Conservation (phyloP, 441 rosid species). For the Codiaeum variegatum region DNA sequence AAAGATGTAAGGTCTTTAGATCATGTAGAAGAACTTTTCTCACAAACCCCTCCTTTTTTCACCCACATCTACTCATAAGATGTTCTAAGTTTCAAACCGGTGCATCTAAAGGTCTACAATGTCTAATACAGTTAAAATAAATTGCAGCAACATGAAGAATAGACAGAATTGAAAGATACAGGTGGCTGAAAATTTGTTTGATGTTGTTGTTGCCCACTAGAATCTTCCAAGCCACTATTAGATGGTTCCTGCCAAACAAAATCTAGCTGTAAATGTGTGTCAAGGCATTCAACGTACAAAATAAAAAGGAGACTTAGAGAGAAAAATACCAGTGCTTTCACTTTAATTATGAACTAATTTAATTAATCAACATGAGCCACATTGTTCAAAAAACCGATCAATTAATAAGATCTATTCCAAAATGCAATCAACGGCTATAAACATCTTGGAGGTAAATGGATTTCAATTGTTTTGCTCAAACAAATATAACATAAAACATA, state of each 20-base stretch:
- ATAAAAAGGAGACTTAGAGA: neutral
- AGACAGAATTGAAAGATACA: slow-evolving; percentile 2
- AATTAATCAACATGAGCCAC: neutral
- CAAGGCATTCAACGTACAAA: neutral
- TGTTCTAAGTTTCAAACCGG: too few relatives aligned
- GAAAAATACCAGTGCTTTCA: neutral
- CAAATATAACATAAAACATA: neutral
- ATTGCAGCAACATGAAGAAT: neutral
- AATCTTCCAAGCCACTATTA: neutral
- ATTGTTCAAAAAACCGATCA: neutral
- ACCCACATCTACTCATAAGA: too few relatives aligned
- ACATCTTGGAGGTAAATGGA: neutral
- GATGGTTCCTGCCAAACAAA: neutral
- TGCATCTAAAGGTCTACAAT: too few relatives aligned
- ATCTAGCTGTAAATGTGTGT: neutral
- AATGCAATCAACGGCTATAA: neutral
- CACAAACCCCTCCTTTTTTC: too few relatives aligned
- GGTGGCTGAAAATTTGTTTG: slow-evolving; percentile 1
- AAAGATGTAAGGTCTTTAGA: too few relatives aligned
- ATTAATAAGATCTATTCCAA: neutral
- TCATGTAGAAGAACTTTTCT: too few relatives aligned
- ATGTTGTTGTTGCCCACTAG: neutral
- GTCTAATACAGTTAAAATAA: neutral
- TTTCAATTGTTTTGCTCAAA: neutral
- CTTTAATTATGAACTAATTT: neutral